Evolutionary conservation across 2,329 filamentous ascomycete species (phyloP), one percentile per base, ranked within the genome.

Genomic region (Hortaea werneckii): DNA sequence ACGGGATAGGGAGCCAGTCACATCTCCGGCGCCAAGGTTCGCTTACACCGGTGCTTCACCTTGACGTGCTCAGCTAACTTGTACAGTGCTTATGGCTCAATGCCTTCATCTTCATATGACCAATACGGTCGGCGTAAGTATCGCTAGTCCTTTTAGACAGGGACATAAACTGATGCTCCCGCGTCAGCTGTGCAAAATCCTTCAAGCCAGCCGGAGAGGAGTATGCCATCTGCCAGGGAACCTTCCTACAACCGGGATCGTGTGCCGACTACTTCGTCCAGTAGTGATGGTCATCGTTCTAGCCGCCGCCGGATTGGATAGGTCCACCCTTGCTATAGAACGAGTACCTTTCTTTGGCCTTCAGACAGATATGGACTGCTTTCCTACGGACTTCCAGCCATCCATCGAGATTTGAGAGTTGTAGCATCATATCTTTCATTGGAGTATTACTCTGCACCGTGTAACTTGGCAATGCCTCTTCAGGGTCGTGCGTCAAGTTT

Each of bases 41-140:
- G 59, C 55, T 49, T 44, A 28, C 29, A 42, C 45, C 42, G 42
- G 47, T 46, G 43, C 37, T 35, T 5, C 44, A 40, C 32, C 20
- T 9, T 28, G 13, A 37, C 5, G 46, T 40, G 39, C 44, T 42
- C 37, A 44, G 55, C 58, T 61, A 49, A 63, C 54, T 48, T 38
- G n/a, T 48, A 39, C 48, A 61, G 58, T 56, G 48, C 47, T 26
- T 61, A 60, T 43, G 52, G 54, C 46, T 44, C 51, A 13, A 54
- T 54, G 43, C 53, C 54, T 11, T 41, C 56, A 35, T 35, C 32
- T 35, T 52, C 55, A 45, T 58, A 58, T 45, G 59, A 62, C 42
- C 53, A 55, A 46, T 61, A 60, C 44, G 51, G 53, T 47, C 56
- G 60, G 52, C 58, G 60, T 63, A 60, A 63, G 60, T 63, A 58